phyloP scores from a whole-genome alignment of 495 filamentous ascomycete genomes.

The Hyphodiscus hymeniophilus region DNA sequence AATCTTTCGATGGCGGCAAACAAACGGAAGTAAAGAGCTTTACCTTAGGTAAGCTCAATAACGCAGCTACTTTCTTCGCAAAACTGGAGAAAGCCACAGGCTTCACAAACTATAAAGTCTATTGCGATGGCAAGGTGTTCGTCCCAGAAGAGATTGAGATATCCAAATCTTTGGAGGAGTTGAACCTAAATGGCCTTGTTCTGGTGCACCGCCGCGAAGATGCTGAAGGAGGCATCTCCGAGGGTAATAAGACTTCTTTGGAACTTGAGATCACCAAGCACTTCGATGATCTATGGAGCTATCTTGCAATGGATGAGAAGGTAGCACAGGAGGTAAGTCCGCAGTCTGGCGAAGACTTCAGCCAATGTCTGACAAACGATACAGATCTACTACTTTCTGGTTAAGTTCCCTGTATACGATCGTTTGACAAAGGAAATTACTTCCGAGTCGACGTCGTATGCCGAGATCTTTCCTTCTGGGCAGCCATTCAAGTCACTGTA shows the following conservation, averaged over 20 bases:
- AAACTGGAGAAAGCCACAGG: constrained; percentile 57
- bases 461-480: constrained; percentile 55
- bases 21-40: constrained; percentile 48
- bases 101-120: constrained; percentile 58
- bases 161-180: constrained; percentile 46
- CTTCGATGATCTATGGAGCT: constrained; percentile 77
- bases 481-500: constrained; percentile 71
- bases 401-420: constrained; percentile 62
- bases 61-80: constrained; percentile 54
- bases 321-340: constrained; percentile 55
- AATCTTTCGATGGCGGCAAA: constrained; percentile 55
- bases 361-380: no score
- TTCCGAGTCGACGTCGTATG: constrained; percentile 40
- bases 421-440: constrained; percentile 51
- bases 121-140: constrained; percentile 38
- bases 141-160: constrained; percentile 39
- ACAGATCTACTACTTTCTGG: constrained; percentile 63
- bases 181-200: constrained; percentile 53
- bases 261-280: constrained; percentile 74
- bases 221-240: constrained; percentile 22
- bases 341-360: no score
- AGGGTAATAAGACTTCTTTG: constrained; percentile 41
- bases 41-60: constrained; percentile 61
- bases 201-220: constrained; percentile 43
- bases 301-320: constrained; percentile 67